phyloP scores from a whole-genome alignment of 805 yeast genomes.

The Candida endomychidarum region DNA sequence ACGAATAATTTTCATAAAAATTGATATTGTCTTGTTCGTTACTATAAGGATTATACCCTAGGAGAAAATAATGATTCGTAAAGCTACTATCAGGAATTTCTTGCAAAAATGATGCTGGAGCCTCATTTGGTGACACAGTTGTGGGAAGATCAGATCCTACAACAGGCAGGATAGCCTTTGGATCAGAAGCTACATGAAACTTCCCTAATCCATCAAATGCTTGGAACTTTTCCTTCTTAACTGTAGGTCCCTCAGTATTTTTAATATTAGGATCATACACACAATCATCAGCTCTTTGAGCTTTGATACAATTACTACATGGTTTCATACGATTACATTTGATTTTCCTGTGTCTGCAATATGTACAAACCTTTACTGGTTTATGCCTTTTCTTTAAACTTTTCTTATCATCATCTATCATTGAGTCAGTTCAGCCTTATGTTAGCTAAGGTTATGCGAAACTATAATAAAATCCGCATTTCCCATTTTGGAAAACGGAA shows the following conservation, averaged over 20 bases:
- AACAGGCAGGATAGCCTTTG: no score
- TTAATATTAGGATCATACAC: conserved; percentile 5
- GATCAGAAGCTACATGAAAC: no score
- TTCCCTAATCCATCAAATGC: background rate
- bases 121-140: background rate
- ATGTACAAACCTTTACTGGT: conserved; percentile 25
- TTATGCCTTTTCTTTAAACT: background rate
- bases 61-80: background rate
- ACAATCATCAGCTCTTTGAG: conserved; percentile 20
- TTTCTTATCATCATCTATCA: background rate
- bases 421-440: background rate
- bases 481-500: background rate
- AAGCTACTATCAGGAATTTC: background rate
- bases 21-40: conserved; percentile 29
- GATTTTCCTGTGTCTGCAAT: conserved; percentile 32
- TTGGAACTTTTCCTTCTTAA: background rate
- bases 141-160: no score
- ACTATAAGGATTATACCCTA: conserved; percentile 25
- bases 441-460: no score
- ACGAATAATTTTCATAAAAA: conserved; percentile 33
- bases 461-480: background rate
- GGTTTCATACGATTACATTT: conserved; percentile 38
- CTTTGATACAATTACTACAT: conserved; percentile 28
- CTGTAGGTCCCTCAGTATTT: background rate
- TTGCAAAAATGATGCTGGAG: no score